Base-by-base conservation (phyloP, 2,329 filamentous ascomycete genomes). In the Aspergillus sp. region DNA sequence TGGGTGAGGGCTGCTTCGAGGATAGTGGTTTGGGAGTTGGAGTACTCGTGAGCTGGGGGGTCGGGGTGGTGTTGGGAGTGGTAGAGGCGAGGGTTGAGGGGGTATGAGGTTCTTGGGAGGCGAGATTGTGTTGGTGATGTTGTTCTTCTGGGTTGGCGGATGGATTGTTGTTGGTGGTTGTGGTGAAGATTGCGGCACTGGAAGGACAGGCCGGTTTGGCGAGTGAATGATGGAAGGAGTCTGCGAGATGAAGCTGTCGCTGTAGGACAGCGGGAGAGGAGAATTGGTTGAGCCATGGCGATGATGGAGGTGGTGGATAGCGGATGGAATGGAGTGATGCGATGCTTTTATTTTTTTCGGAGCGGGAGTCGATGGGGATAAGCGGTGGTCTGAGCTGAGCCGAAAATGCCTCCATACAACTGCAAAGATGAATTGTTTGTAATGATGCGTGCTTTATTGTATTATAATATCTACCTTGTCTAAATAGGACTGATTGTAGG, bases 1-100 rank as follows among this genome's bases (percentile, higher is more conserved):
- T 95, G 86, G 28, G 70, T 64, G 19, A 93, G 81, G 12, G 90
- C 86, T n/a, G 89, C 82, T 37, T 85, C 77, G 50, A 98, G 86
- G 62, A 97, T 94, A 44, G 79, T 72, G 35, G 76, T 72, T 73
- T 96, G 89, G 27, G 66, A 63, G 78, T 76, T 49, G 74, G 66
- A 60, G 76, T 81, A 74, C 88, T 94, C 49, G 78, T 69, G 64
- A 27, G 58, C 47, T 27, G 63, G 62, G 27, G 58, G 75, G 32
- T 79, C 71, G 10, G 81, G 74, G 60, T 89, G 85, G 60, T 87
- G 79, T 67, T 83, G 76, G 48, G 87, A 90, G 70, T 93, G 86
- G 72, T 90, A 93, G 41, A 60, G 40, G 45, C 70, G 70, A 44
- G 37, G 6, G 36, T 26, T 37, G 19, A 19, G 19, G 19, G 30